phyloP scores from a whole-genome alignment of 2,329 filamentous ascomycete genomes.

The Exophiala spinifera region DNA sequence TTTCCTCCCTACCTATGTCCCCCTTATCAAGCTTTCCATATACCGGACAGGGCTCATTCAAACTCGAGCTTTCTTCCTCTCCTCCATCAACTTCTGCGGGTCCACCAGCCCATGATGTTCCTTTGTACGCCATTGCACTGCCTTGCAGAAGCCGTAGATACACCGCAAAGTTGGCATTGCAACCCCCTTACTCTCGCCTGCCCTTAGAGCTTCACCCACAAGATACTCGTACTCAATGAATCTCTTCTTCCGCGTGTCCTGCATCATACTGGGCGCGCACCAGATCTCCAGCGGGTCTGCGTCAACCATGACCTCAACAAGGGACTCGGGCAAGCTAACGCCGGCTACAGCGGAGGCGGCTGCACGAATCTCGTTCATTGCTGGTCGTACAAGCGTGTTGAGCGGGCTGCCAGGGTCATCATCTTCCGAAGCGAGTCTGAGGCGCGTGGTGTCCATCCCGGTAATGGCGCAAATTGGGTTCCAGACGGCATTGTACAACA shows the following conservation, averaged over 20 bases:
- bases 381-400: conserved; percentile 50
- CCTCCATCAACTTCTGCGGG: conserved; percentile 18
- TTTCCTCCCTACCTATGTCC: too few relatives aligned
- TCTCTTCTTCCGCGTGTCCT: conserved; percentile 50
- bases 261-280: conserved; percentile 54
- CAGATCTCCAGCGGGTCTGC: conserved; percentile 49
- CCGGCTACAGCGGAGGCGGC: conserved; percentile 46
- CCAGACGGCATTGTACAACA: conserved; percentile 52
- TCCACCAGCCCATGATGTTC: conserved; percentile 28
- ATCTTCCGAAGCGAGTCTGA: conserved; percentile 46
- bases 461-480: conserved; percentile 54
- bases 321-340: conserved; percentile 41
- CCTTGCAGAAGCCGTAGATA: conserved; percentile 33
- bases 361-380: conserved; percentile 46
- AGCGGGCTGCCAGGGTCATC: conserved; percentile 34
- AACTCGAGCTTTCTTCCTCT: conserved; percentile 7
- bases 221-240: conserved; percentile 57
- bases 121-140: conserved; percentile 32
- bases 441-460: conserved; percentile 50
- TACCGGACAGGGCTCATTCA: background rate
- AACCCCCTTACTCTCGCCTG: conserved; percentile 49
- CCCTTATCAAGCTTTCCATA: too few relatives aligned
- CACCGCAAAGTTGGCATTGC: conserved; percentile 30
- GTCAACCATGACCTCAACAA: conserved; percentile 48
- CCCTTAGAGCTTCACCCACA: conserved; percentile 55